Conservation (phyloP, 2,329 filamentous ascomycete genomes). For the Teratosphaeria epicoccoides region DNA sequence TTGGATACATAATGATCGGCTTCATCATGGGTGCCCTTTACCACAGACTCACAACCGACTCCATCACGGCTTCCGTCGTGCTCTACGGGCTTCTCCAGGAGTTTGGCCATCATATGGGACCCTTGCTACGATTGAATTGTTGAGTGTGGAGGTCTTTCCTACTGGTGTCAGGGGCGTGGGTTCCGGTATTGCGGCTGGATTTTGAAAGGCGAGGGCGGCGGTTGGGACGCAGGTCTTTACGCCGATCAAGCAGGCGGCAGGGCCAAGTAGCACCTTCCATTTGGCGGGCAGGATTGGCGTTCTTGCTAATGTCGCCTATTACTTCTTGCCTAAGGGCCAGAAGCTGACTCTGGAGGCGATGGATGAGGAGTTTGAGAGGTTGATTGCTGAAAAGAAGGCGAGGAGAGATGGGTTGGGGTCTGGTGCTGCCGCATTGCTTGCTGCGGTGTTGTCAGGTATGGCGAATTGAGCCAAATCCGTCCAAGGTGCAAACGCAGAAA, state of each 20-base stretch:
- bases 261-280: not conserved
- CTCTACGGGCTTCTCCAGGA: slow-evolving; percentile 44
- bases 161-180: slow-evolving; percentile 43
- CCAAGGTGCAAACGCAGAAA: too few relatives aligned
- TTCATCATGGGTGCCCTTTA: slow-evolving; percentile 43
- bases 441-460: too few relatives aligned
- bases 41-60: slow-evolving; percentile 30
- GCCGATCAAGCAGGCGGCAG: slow-evolving; percentile 15
- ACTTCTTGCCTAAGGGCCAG: slow-evolving; percentile 1
- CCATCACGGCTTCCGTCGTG: slow-evolving; percentile 40
- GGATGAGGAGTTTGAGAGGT: not conserved
- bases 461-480: too few relatives aligned
- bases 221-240: slow-evolving; percentile 39
- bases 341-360: not conserved
- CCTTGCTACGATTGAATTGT: slow-evolving; percentile 41
- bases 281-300: not conserved
- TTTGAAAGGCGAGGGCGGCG: slow-evolving; percentile 43
- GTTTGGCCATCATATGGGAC: slow-evolving; percentile 39
- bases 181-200: slow-evolving; percentile 41
- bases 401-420: not conserved
- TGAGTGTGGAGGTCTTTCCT: slow-evolving; percentile 42
- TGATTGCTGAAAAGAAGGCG: not conserved
- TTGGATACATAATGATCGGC: slow-evolving; percentile 41
- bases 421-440: too few relatives aligned
- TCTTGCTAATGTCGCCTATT: not conserved